Evolutionary conservation across 2,329 filamentous ascomycete genomes (phyloP).

Genomic region (Tolypocladium sp.): DNA sequence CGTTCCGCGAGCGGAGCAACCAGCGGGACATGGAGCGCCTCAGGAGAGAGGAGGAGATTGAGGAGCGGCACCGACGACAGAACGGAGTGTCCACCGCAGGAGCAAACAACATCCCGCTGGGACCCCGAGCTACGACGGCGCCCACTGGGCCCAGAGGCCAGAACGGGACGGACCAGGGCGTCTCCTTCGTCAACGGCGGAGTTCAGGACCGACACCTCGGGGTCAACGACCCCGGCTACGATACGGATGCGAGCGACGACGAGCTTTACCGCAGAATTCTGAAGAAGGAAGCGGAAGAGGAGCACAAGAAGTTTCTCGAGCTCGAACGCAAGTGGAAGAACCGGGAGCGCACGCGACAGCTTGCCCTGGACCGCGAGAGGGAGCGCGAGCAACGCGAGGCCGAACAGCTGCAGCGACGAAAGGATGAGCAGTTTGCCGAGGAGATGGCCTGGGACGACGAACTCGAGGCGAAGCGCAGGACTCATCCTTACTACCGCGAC

Average conservation of each 20-base stretch:
- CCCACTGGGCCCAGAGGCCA: conserved; percentile 59
- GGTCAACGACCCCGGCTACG: conserved; percentile 67
- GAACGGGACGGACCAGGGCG: conserved; percentile 47
- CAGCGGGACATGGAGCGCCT: conserved; percentile 81
- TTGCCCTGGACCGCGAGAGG: conserved; percentile 77
- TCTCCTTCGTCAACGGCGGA: conserved; percentile 76
- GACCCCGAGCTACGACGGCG: conserved; percentile 39
- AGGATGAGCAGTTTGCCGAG: conserved; percentile 57
- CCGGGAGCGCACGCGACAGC: conserved; percentile 73
- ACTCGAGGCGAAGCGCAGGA: conserved; percentile 62
- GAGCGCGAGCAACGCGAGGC: conserved; percentile 71
- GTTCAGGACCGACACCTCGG: conserved; percentile 49
- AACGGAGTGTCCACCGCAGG: conserved; percentile 53
- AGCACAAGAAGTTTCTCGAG: conserved; percentile 73
- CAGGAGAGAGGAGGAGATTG: conserved; percentile 83
- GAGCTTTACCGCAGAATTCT: conserved; percentile 69
- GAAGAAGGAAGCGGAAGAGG: conserved; percentile 63
- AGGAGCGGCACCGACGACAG: conserved; percentile 71
- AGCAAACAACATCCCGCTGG: conserved; percentile 44
- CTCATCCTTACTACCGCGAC: conserved; percentile 79
- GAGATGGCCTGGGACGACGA: conserved; percentile 82
- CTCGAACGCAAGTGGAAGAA: conserved; percentile 87
- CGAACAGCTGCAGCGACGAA: conserved; percentile 53
- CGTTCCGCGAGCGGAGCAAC: conserved; percentile 87
- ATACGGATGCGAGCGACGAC: conserved; percentile 78